phyloP scores from a whole-genome alignment of 2,329 filamentous ascomycete genomes.

The Hymenoscyphus infarciens region DNA sequence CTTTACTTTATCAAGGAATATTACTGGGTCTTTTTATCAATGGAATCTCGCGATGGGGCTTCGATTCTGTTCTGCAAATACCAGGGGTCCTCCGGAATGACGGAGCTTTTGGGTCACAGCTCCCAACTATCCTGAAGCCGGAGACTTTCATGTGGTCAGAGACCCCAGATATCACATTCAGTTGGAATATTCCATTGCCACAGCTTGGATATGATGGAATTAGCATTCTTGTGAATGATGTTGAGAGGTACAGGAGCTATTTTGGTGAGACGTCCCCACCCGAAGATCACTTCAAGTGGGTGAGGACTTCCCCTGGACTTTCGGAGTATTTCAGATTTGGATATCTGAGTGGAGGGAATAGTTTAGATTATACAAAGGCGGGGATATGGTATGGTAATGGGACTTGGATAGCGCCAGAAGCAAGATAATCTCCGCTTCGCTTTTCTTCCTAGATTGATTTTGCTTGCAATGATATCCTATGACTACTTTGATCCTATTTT shows the following conservation, averaged over 20 bases:
- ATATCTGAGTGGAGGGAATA: conserved; percentile 61
- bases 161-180: background rate
- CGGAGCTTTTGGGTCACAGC: background rate
- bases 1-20: conserved; percentile 83
- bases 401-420: conserved; percentile 49
- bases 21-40: conserved; percentile 91
- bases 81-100: background rate
- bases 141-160: background rate
- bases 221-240: conserved; percentile 81
- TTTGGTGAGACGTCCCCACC: conserved; percentile 48
- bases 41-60: conserved; percentile 90
- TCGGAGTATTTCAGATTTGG: conserved; percentile 77
- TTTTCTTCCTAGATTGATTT: too few relatives aligned
- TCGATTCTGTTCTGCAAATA: conserved; percentile 54
- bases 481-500: too few relatives aligned
- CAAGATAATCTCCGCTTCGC: too few relatives aligned
- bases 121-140: background rate
- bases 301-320: conserved; percentile 41
- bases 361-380: conserved; percentile 71
- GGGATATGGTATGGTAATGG: conserved; percentile 64
- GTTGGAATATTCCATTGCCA: conserved; percentile 71
- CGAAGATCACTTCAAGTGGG: conserved; percentile 56
- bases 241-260: conserved; percentile 71
- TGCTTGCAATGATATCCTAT: too few relatives aligned
- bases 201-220: conserved; percentile 66